Percentiles rank a stretch among this genome's conserved stretches.
Evolutionary conservation across 2,329 filamentous ascomycete genomes (phyloP).

Genomic region (Ceratocystis destructans): DNA sequence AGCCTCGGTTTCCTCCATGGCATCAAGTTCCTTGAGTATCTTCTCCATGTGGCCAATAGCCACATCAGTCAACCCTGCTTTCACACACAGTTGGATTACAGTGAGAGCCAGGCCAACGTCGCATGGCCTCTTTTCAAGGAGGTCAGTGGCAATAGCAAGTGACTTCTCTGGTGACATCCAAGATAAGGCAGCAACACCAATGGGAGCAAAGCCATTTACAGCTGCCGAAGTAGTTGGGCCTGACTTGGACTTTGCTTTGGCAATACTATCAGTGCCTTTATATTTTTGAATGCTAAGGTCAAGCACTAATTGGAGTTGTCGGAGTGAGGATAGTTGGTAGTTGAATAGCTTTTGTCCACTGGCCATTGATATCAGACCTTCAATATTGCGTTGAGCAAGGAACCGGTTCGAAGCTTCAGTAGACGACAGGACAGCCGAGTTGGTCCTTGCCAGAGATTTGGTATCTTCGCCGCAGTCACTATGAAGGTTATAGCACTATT

Average conservation of each 20-base stretch:
- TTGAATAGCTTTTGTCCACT: slow-evolving; percentile 53
- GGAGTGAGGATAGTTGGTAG: slow-evolving; percentile 45
- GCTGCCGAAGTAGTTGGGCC: slow-evolving; percentile 8
- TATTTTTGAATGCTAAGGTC: slow-evolving; percentile 52
- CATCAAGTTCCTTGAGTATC: slow-evolving; percentile 59
- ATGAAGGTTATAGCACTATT: not conserved
- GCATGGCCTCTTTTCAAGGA: slow-evolving; percentile 14
- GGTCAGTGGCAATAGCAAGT: slow-evolving; percentile 12
- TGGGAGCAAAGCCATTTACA: slow-evolving; percentile 15
- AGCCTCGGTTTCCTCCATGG: slow-evolving; percentile 40
- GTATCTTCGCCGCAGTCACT: slow-evolving; percentile 57
- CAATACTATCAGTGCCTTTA: slow-evolving; percentile 11
- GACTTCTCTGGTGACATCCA: slow-evolving; percentile 12
- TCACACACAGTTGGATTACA: slow-evolving; percentile 66
- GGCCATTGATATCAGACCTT: slow-evolving; percentile 38
- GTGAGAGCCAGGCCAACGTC: slow-evolving; percentile 68
- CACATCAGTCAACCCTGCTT: slow-evolving; percentile 54
- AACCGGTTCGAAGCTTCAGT: slow-evolving; percentile 46
- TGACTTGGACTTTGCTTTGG: slow-evolving; percentile 4
- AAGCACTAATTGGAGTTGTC: slow-evolving; percentile 46
- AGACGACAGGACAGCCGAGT: slow-evolving; percentile 34
- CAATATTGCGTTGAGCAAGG: slow-evolving; percentile 47
- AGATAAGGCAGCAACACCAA: slow-evolving; percentile 15
- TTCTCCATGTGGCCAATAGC: slow-evolving; percentile 63
- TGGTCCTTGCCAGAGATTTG: slow-evolving; percentile 52